Percentiles rank a stretch among this genome's conserved stretches.
phyloP scores from a whole-genome alignment of 129 eudicot genomes.

The Flaveria brownii region DNA sequence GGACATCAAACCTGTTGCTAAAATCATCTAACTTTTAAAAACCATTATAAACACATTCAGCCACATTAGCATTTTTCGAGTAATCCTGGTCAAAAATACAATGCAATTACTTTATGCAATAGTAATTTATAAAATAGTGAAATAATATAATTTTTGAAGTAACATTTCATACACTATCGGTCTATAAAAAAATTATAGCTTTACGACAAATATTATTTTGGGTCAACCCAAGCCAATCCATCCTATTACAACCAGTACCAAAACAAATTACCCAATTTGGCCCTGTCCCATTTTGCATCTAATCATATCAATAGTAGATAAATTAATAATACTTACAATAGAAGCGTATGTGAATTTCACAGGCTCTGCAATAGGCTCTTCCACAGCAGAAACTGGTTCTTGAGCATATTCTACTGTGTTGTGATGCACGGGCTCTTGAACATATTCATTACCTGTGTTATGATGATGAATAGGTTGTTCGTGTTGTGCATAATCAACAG shows the following conservation, averaged over 20 bases:
- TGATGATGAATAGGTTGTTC: slow-evolving; percentile 34
- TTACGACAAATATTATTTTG: neutral
- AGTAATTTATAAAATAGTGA: too few relatives aligned
- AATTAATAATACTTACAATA: slow-evolving; percentile 51
- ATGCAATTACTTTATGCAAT: neutral
- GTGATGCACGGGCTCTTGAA: slow-evolving; percentile 27
- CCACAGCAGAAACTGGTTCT: slow-evolving; percentile 49
- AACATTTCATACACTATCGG: neutral
- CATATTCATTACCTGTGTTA: slow-evolving; percentile 35
- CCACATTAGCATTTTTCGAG: neutral
- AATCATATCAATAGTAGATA: neutral
- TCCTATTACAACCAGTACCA: neutral
- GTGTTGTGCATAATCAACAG: slow-evolving; percentile 30
- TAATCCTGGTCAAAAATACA: neutral
- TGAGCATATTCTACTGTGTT: slow-evolving; percentile 28
- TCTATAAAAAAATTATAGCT: neutral
- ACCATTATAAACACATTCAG: neutral
- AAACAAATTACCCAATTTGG: neutral
- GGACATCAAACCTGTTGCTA: neutral
- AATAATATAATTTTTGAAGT: neutral
- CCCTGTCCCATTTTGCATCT: neutral
- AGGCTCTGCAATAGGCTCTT: slow-evolving; percentile 73
- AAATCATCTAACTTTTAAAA: neutral
- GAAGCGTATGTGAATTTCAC: slow-evolving; percentile 81
- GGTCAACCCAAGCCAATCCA: neutral